Evolutionary conservation across 2,329 filamentous ascomycete genomes (phyloP), one percentile per base, ranked within the genome.

Genomic region (Ilyonectria robusta): DNA sequence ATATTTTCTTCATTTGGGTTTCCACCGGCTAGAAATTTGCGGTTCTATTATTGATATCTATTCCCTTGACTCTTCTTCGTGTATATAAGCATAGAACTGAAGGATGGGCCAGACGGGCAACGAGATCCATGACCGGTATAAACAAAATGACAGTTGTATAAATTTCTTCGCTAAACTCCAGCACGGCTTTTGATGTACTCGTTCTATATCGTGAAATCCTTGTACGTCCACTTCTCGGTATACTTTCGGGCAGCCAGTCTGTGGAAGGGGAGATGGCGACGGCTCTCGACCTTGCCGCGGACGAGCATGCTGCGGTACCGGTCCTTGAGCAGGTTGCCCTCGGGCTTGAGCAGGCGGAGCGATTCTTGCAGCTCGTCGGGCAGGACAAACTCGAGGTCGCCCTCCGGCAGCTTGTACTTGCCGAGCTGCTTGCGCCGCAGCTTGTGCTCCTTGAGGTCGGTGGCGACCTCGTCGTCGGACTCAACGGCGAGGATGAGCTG

Each of bases 191-290:
- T 56, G 44, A 50, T 61, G 33, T 62, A 46, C 61, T 29, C 56
- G 50, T 68, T 70, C 67, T 67, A 70, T 69, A 83, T 70, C 55
- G 75, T 73, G 71, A 97, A 99, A 80, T 99, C 96, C 87, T 99
- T 99, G 85, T 97, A 93, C 50, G 92, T 90, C 96, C 96, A 99
- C 84, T 98, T 99, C 88, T 98, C 96, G 7, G 94, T 97, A 58
- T 91, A 82, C 80, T 93, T 94, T 73, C 85, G 91, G 86, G 91
- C 95, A 70, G 89, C 89, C 85, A 96, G 93, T 87, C 93, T 97
- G 76, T 88, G 88, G 83, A 96, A 95, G 7, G 91, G 88, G 65
- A 95, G 89, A 59, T 91, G 91, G 78, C 92, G 92, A 74, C 96
- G 88, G 56, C 89, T 88, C 85, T 99, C 96, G 68, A 99, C 83